Evolutionary conservation across 495 filamentous ascomycete genomes (phyloP), one percentile per base, ranked within the genome.

Genomic region (Penicillium argentinense): DNA sequence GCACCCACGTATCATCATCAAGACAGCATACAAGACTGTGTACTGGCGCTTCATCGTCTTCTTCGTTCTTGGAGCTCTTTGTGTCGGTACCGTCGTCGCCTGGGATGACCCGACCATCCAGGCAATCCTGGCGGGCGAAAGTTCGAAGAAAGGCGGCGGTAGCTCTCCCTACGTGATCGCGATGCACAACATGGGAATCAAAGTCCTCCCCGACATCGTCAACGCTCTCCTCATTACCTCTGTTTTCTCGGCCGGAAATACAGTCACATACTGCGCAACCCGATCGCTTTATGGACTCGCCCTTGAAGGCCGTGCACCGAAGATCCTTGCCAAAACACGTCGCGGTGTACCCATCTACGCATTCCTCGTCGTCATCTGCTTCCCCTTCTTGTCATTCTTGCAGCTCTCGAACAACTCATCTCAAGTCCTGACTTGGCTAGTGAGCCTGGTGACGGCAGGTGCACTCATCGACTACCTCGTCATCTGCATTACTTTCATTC

Each of bases 211-310:
- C 0, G 16, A 36, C 21, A 19, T 36, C 12, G 32, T 36, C 5
- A 36, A 36, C 21, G 32, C 32, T 19, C 14, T 36, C 8, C 13
- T 36, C 8, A 19, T 18, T 8, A 36, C 32, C 1, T 19, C 16
- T 9, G 17, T 36, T 19, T 89, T 91, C 65, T 89, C 85, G 1
- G 88, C 88, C 5, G 89, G 89, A 5, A 92, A 93, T 57, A 86
- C 84, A 9, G 91, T 89, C 64, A 82, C 85, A 13, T 95, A 88
- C 66, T 88, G 85, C 63, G 86, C 87, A 3, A 87, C 82, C 37
- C 78, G 89, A 28, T 82, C 81, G 12, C 68, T 95, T n/a, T 87
- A 88, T 60, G 85, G 84, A 3, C 73, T 95, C 13, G 84, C 86
- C 0, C 73, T 84, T 21, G 84, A 83, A 28, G 73, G 74, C 25